Conservation (phyloP, 176 grass and related monocot species). For the Carex parvula region DNA sequence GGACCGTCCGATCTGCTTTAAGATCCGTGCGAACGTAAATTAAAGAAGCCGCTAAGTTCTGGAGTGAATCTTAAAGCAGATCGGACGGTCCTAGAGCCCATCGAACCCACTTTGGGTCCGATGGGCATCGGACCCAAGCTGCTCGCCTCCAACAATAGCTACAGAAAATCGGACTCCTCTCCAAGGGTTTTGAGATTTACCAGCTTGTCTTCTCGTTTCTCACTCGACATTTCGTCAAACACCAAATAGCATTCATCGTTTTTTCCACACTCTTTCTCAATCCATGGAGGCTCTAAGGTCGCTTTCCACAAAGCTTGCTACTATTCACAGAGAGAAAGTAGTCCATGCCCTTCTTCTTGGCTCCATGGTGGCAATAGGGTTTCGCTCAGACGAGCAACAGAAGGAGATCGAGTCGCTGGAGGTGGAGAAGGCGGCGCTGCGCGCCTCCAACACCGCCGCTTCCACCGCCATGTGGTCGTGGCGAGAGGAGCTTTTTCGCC, state of each 20-base stretch:
- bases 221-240: conserved; percentile 7
- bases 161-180: background rate
- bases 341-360: conserved; percentile 49
- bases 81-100: too few relatives aligned
- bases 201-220: background rate
- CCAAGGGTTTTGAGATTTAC: background rate
- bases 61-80: too few relatives aligned
- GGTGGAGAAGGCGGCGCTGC: conserved; percentile 57
- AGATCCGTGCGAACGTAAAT: too few relatives aligned
- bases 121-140: too few relatives aligned
- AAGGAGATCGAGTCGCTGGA: conserved; percentile 56
- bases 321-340: conserved; percentile 47
- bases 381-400: conserved; percentile 62
- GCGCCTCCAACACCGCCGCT: conserved; percentile 45
- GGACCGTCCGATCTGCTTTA: too few relatives aligned
- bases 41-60: too few relatives aligned
- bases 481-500: conserved; percentile 64
- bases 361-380: conserved; percentile 43
- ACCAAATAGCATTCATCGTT: background rate
- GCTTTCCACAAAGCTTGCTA: conserved; percentile 37
- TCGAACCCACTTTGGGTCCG: too few relatives aligned
- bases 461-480: conserved; percentile 70
- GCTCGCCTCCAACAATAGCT: too few relatives aligned
- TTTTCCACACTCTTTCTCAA: background rate
- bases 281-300: conserved; percentile 52